Conservation (phyloP, 495 filamentous ascomycete species). For the Parathielavia hyrcaniae region DNA sequence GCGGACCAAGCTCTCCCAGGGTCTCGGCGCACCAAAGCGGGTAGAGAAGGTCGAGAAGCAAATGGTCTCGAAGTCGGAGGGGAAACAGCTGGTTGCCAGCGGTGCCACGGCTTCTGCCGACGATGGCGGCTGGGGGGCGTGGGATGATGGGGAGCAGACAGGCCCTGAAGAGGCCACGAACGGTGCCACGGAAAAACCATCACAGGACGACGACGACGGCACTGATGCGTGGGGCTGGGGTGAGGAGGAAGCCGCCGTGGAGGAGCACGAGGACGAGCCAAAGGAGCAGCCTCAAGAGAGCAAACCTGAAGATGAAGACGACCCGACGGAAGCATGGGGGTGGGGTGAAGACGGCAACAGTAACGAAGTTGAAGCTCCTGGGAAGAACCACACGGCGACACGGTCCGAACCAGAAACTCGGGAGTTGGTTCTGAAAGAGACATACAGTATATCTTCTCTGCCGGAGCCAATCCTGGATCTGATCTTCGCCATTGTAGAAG, state of each 20-base stretch:
- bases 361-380: conserved; percentile 12
- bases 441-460: conserved; percentile 78
- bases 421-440: conserved; percentile 72
- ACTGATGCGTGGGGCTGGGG: conserved; percentile 58
- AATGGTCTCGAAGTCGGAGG: conserved; percentile 62
- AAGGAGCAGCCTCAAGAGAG: conserved; percentile 22
- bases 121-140: conserved; percentile 68
- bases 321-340: conserved; percentile 60
- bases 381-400: conserved; percentile 19
- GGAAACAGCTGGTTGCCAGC: conserved; percentile 50
- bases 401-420: conserved; percentile 28
- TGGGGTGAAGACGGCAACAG: conserved; percentile 55
- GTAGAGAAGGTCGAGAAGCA: conserved; percentile 85
- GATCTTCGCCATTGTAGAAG: conserved; percentile 61
- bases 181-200: neutral
- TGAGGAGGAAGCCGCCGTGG: conserved; percentile 42
- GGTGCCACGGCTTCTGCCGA: conserved; percentile 39
- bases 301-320: conserved; percentile 43
- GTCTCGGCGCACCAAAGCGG: conserved; percentile 53
- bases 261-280: conserved; percentile 18
- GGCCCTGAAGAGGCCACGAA: conserved; percentile 21
- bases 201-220: conserved; percentile 41
- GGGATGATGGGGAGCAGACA: conserved; percentile 54
- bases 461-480: conserved; percentile 69
- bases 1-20: conserved; percentile 58